Base-by-base conservation (phyloP, 176 grass and related monocot species). In the Miscanthus lutarioriparius region DNA sequence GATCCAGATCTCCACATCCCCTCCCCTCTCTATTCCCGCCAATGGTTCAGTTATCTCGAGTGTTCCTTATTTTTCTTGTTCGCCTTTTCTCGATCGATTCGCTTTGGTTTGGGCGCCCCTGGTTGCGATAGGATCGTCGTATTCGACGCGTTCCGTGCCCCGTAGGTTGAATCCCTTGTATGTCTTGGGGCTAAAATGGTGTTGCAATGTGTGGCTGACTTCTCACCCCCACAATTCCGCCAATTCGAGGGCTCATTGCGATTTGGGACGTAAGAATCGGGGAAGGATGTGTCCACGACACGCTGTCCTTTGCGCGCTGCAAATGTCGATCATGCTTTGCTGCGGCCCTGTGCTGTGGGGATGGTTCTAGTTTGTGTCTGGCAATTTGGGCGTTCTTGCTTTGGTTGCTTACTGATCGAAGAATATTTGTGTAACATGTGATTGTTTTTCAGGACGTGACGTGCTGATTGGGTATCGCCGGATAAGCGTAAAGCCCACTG, bases 1-100 rank as follows among this genome's bases (percentile, higher is more conserved):
- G 45, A 80, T 22, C 37, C 69, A 84, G 87, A 89, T 89, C 82
- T 67, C 75, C 68, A 2, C 45, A 17, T 13, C 41, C 13, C 13
- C 43, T 28, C 12, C 23, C n/a, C 6, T 73, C 23, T 47, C 72
- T 38, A 61, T 33, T 19, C 63, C 56, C 17, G 49, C 17, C 49
- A 58, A 20, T 25, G 20, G 5, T 51, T 70, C 2, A 1, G 33
- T 39, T 3, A 25, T 19, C 66, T 44, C 53, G 15, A 72, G 2
- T 10, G n/a, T 6, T 37, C 3, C 12, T 17, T 19, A 0, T 1
- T 22, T 68, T 30, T 10, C 15, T 3, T 32, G 6, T 17, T 63
- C 8, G 1, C n/a, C 3, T 49, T 39, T 39, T 25, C 7, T 51
- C 28, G 28, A 49, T 49, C 2, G 32, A 7, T 58, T 27, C 6